Evolutionary conservation across 208 protist genomes (phyloP), one percentile per base, ranked within the genome.

Genomic region (Leptomonas seymouri): DNA sequence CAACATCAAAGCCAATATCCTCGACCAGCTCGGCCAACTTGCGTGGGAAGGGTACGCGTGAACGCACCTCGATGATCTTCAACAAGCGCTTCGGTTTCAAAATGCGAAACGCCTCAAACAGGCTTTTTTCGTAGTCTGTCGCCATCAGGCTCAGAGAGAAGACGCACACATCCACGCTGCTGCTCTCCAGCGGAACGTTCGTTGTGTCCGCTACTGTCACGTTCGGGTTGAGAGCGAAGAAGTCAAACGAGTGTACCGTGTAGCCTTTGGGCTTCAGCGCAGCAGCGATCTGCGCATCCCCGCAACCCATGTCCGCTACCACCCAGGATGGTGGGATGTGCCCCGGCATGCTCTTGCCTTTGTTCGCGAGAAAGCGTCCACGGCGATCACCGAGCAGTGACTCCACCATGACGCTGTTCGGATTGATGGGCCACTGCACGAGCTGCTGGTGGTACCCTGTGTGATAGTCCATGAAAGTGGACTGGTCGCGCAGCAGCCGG

Each of bases 261-360:
- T 97, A 95, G 42, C 86, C 89, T 36, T 89, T 86, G 45, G 88
- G 78, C 44, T 57, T 27, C 31, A 98, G 75, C 44, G 50, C 63
- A 7, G 87, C 82, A 2, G 94, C 91, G 31, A 99, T 85, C 61
- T 93, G 91, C 16, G 97, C 97, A 30, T 98, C 96, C 2, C 97
- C 97, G 74, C 97, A 99, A 36, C 97, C 97, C 85, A 99, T 97
- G 72, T 99, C 97, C 25, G 91, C 95, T 30, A 99, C 89, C n/a
- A 91, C 77, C 82, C 93, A 90, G 58, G 71, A 90, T 20, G 56
- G 71, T 1, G 93, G 93, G 62, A 93, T 93, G 67, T 89, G 71
- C 4, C 89, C 87, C 12, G 87, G 89, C 84, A 92, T 89, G 53
- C 76, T 86, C 78, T 95, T 97, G 16, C 59, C 76, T 67, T 93